Evolutionary conservation across 768 basidiomycete species (phyloP).

Genomic region (Tylopilus cervinicoccineus): DNA sequence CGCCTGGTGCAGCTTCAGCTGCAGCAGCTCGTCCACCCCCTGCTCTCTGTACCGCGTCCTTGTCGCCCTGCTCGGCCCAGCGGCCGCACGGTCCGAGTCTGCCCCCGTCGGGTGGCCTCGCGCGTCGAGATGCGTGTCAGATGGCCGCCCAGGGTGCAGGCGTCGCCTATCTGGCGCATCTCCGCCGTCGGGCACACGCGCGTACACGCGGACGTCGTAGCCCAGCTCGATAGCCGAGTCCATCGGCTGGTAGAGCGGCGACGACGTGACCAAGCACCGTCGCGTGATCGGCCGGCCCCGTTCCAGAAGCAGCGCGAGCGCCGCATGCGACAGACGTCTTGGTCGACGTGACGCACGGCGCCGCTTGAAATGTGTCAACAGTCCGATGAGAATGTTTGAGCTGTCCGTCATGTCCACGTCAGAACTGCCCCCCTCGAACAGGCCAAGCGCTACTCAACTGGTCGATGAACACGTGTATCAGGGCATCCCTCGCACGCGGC

Average conservation of each 20-base stretch:
- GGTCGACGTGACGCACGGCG: conserved; percentile 39
- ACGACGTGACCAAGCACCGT: conserved; percentile 75
- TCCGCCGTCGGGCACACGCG: conserved; percentile 66
- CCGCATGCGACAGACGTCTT: conserved; percentile 69
- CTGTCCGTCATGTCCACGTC: conserved; percentile 35
- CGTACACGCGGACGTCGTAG: conserved; percentile 68
- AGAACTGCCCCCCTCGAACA: not conserved
- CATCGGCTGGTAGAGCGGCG: conserved; percentile 82
- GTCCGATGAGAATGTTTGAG: conserved; percentile 85
- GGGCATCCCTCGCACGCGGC: conserved; percentile 28
- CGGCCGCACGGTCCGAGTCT: conserved; percentile 23
- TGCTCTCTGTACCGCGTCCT: conserved; percentile 71
- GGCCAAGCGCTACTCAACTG: conserved; percentile 33
- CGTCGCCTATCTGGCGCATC: conserved; percentile 53
- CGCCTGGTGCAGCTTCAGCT: conserved; percentile 88
- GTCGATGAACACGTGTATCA: conserved; percentile 42
- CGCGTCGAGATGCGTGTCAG: conserved; percentile 10
- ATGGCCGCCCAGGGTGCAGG: conserved; percentile 17
- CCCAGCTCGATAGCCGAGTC: conserved; percentile 67
- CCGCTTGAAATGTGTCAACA: conserved; percentile 65
- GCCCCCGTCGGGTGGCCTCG: conserved; percentile 20
- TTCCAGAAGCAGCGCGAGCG: conserved; percentile 74
- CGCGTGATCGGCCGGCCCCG: conserved; percentile 73
- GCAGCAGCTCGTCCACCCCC: conserved; percentile 92
- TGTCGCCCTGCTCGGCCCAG: conserved; percentile 14